Evolutionary conservation across 352 stramenopile genomes (phyloP).

Genomic region (Phytophthora citricola): DNA sequence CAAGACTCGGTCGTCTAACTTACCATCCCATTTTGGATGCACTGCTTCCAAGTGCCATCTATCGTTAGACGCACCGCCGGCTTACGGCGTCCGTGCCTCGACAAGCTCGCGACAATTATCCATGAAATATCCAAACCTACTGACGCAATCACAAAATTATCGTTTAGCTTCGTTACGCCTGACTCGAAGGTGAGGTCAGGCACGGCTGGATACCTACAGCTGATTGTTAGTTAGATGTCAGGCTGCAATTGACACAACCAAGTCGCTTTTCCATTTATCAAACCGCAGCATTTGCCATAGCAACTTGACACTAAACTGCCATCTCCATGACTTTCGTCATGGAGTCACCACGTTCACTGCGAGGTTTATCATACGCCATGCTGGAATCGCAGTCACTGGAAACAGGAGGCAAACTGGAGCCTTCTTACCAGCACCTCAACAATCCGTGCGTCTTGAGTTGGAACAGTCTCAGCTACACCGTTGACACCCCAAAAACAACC

Average conservation of each 20-base stretch:
- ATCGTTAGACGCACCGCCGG: neutral
- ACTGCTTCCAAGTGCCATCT: no score
- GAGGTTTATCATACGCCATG: constrained; percentile 5
- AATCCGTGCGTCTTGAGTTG: constrained; percentile 25
- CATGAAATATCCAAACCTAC: neutral
- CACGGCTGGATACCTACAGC: neutral
- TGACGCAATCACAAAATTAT: constrained; percentile 4
- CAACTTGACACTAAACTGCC: neutral
- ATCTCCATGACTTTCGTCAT: constrained; percentile 9
- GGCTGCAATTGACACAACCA: neutral
- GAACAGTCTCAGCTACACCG: constrained; percentile 18
- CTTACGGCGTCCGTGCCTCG: neutral
- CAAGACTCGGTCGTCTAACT: no score
- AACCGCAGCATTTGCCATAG: neutral
- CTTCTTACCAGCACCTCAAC: constrained; percentile 11
- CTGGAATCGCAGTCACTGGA: constrained; percentile 16
- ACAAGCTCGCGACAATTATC: constrained; percentile 2
- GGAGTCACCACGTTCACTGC: constrained; percentile 2
- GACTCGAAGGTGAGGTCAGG: constrained; percentile 2
- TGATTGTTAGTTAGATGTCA: neutral
- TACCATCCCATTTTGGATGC: no score
- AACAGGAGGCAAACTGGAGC: constrained; percentile 17
- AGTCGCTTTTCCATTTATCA: constrained; percentile 1
- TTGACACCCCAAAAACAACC: neutral
- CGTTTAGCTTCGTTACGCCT: neutral